Conservation (phyloP, 2,329 filamentous ascomycete species). For the Furcasterigmium sp. region DNA sequence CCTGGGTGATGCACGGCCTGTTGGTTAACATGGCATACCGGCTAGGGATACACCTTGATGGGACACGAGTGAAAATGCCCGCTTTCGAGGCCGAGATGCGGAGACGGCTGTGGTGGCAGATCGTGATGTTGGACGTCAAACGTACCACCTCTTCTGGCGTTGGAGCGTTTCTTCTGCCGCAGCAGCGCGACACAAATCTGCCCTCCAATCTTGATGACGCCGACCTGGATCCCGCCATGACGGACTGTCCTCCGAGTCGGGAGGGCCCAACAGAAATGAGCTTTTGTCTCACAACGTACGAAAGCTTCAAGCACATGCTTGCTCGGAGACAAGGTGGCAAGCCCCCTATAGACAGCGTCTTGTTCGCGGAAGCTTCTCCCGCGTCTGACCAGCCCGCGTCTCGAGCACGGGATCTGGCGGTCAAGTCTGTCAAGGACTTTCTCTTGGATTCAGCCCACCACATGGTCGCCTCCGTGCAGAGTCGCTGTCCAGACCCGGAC, state of each 20-base stretch:
- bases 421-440: too few relatives aligned
- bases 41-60: slow-evolving; percentile 59
- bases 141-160: slow-evolving; percentile 7
- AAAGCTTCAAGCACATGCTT: not conserved
- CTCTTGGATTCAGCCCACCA: not conserved
- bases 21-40: slow-evolving; percentile 59
- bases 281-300: slow-evolving; percentile 15
- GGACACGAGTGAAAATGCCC: not conserved
- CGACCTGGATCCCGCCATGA: slow-evolving; percentile 46
- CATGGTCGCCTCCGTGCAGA: not conserved
- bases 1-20: slow-evolving; percentile 56
- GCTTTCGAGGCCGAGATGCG: slow-evolving; percentile 22
- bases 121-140: slow-evolving; percentile 15
- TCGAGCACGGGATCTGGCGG: too few relatives aligned
- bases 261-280: slow-evolving; percentile 52
- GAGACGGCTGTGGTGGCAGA: slow-evolving; percentile 20
- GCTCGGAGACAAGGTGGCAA: too few relatives aligned
- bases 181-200: slow-evolving; percentile 33
- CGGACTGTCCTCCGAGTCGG: slow-evolving; percentile 36
- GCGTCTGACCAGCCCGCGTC: too few relatives aligned
- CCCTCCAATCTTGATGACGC: slow-evolving; percentile 53
- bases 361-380: too few relatives aligned
- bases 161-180: slow-evolving; percentile 1
- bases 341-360: too few relatives aligned
- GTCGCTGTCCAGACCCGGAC: not conserved